Evolutionary conservation across 1,284 basidiomycete genomes (phyloP), one percentile per base, ranked within the genome.

Genomic region (Singerocomus inundabilis): DNA sequence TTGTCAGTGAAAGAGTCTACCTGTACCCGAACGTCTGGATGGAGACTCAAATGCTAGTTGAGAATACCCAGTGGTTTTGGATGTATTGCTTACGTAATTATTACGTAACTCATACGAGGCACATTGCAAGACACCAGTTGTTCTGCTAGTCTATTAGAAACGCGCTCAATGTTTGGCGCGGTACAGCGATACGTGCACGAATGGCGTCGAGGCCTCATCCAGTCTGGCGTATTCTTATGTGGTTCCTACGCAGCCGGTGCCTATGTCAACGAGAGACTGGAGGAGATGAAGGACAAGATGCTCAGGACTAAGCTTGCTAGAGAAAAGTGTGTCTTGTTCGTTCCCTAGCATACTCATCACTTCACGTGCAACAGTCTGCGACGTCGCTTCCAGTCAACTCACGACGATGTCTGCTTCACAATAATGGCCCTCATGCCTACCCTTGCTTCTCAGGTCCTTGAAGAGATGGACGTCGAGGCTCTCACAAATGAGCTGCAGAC

Each of bases 341-440:
- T 48, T 53, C 40, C 40, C 24, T 42, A 43, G 32, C 9, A 26
- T 48, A 30, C 36, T 28, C 46, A 39, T 43, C 26, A 42, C 28
- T 45, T 60, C 15, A 51, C 38, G 21, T 31, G 12, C 36, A 35
- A 29, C 36, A 93, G 91, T 59, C 73, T 96, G 25, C 78, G 83
- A 44, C 75, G 84, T 42, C 76, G 93, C 35, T 96, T 94, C 66
- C 74, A 81, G 36, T 84, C 91, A 61, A 93, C 88, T 45, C 87
- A 91, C 58, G 84, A 93, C 54, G 88, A 95, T 64, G 80, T 84
- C 40, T 82, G 83, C 11, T 96, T 86, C 63, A 94, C 90, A 2
- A 75, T 91, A 34, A 82, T 91, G 64, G 85, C 89, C 0, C 79
- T 93, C 30, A 71, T 95, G 9, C 88, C 91, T 0, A 87, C 88